Base-by-base conservation (phyloP, 768 basidiomycete genomes). In the Lactarius evosmus region DNA sequence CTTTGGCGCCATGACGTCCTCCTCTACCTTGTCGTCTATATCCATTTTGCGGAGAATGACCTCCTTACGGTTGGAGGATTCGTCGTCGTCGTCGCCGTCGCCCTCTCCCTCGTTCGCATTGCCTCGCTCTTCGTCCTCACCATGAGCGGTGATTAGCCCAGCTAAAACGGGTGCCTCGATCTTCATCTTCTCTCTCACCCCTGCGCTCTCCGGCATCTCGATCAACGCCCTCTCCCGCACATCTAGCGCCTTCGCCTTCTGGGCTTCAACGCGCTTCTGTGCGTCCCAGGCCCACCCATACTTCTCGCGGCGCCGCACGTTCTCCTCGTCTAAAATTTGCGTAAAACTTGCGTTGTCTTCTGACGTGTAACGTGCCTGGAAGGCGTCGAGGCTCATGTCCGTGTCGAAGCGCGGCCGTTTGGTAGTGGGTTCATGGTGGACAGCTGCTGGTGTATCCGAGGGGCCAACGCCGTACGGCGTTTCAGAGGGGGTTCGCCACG, bases 261-360 rank as follows among this genome's bases (percentile, higher is more conserved):
- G 85, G 57, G 76, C 79, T 66, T 91, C 88, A 1, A 95, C 94
- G 70, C 84, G 79, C 74, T 77, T 80, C 79, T 98, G 94, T 7
- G 94, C 95, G 46, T 93, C 89, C 87, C 89, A 99, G 2, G 95
- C 97, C 97, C 97, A 99, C 0, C 77, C 84, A 80, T 87, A 93
- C 73, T 79, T 85, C 72, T 92, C 90, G 72, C 85, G 86, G 63
- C 94, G 81, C 69, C 82, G 81, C 74, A 80, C 77, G 72, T 99
- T 98, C 79, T 98, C 96, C 60, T 89, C 86, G 63, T 94, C 86
- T 60, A 99, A 76, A 63, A 98, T 95, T 66, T 92, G 82, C 9
- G 94, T 93, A 73, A 99, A 98, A 64, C 95, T 97, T 6, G 95
- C 86, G 74, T 99, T 99, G 75, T 99, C 97, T 72, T 98, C 95